Base-by-base conservation (phyloP, 164 flowering plant species). In the Umbilicus rupestris region DNA sequence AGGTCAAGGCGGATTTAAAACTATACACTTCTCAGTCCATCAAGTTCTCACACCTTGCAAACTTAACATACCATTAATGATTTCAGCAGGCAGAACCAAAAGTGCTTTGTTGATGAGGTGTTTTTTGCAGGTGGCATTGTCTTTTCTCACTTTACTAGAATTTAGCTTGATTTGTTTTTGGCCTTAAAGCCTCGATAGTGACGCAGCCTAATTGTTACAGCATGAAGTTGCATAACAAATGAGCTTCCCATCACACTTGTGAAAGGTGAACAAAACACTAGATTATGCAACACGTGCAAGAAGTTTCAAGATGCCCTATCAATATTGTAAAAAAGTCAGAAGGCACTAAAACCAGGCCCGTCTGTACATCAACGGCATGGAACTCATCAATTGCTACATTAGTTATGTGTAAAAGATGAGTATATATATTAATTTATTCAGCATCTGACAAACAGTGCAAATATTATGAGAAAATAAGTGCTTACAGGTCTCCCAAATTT, bases 401-500 rank as follows among this genome's bases (percentile, higher is more conserved):
- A 3, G 6, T 35, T 35, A 35, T 35, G 37, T 35, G 4, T 35
- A 35, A n/a, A 5, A 35, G 37, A 35, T 7, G 37, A 35, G 37
- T 35, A 35, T 35, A 35, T 7, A 35, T 7, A 3, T 35, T 7
- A 35, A 35, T 35, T 35, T 35, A 35, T 35, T 35, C 37, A 35
- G 37, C 37, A 35, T 35, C 37, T 35, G 37, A 35, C 37, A 35
- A 7, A 35, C 4, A 35, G 37, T 35, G 37, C 37, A 35, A 0
- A 24, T 12, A 1, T 7, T 20, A 26, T 1, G 28, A 50, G 57
- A 50, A 50, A 64, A 37, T 15, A 69, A 49, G 37, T 39, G 75
- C 89, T 80, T 75, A 87, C 96, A 28, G 87, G 84, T 35, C 87
- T 80, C 24, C 96, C 96, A 67, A 80, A 85, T 75, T 79, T 87